These are phyloP conservation scores for Bertia moriformis DNA, from an alignment of 2,329 filamentous ascomycete species.

Conservation along the genomic window DNA sequence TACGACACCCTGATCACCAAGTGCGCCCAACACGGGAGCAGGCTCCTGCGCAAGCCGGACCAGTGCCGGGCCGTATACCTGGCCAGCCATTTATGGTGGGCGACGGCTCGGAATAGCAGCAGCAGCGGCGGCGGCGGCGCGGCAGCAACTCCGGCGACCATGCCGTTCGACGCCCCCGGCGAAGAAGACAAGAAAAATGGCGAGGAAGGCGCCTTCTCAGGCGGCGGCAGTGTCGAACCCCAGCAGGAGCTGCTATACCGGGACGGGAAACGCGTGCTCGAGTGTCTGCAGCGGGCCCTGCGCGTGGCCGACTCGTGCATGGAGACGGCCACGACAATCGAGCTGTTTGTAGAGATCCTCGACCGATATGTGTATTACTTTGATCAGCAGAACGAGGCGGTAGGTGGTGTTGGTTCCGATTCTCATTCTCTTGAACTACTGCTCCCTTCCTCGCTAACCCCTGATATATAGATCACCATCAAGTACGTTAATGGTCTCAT, in stretches of 20 bases:
- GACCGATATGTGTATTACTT: slow-evolving; percentile 99
- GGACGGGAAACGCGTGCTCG: slow-evolving; percentile 89
- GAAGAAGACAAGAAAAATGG: slow-evolving; percentile 73
- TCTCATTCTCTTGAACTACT: no score
- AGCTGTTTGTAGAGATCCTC: slow-evolving; percentile 94
- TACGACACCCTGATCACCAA: slow-evolving; percentile 98
- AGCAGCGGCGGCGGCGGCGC: no score
- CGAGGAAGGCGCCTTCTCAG: slow-evolving; percentile 19
- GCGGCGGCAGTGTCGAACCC: neutral
- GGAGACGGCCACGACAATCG: slow-evolving; percentile 93
- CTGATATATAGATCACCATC: slow-evolving; percentile 49
- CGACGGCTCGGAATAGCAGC: no score
- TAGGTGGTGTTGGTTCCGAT: no score
- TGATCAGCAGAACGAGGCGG: slow-evolving; percentile 91
- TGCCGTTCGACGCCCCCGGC: slow-evolving; percentile 55
- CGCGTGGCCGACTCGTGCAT: slow-evolving; percentile 97
- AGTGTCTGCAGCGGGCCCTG: slow-evolving; percentile 87
- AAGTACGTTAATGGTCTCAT: slow-evolving; percentile 98
- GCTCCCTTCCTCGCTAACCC: no score
- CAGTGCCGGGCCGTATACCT: slow-evolving; percentile 94
- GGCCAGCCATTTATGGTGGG: slow-evolving; percentile 96
- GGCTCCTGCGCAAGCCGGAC: slow-evolving; percentile 91
- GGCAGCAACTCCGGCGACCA: no score
- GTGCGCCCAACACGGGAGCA: slow-evolving; percentile 89
- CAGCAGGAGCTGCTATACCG: slow-evolving; percentile 64